These are phyloP conservation scores for Sordariomycetes sp. DNA, from an alignment of 2,329 filamentous ascomycete species.

Conservation along the genomic window DNA sequence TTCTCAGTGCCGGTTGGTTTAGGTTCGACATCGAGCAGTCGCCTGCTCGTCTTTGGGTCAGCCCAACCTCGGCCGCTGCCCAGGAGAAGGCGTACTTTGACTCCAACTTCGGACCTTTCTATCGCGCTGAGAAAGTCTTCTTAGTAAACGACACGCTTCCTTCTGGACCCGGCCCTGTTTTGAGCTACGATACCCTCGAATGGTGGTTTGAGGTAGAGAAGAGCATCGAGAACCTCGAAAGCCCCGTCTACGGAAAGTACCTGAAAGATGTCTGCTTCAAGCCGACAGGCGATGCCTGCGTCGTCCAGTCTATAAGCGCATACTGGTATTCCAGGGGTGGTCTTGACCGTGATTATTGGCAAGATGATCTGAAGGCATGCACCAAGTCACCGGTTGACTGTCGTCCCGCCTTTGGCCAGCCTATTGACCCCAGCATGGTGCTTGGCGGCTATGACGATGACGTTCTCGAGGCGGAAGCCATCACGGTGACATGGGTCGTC, in stretches of 20 bases:
- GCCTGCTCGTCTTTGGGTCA: slow-evolving; percentile 93
- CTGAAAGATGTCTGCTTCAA: slow-evolving; percentile 90
- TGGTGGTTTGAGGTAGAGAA: slow-evolving; percentile 95
- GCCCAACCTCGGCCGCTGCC: slow-evolving; percentile 81
- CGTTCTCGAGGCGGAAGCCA: slow-evolving; percentile 64
- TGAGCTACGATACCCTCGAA: slow-evolving; percentile 77
- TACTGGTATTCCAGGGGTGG: slow-evolving; percentile 64
- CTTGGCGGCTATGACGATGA: slow-evolving; percentile 70
- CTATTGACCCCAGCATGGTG: slow-evolving; percentile 75
- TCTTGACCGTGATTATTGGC: slow-evolving; percentile 49
- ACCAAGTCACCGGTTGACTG: slow-evolving; percentile 74
- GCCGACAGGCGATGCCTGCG: slow-evolving; percentile 79
- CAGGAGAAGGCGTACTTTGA: slow-evolving; percentile 94
- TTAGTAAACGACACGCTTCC: slow-evolving; percentile 75
- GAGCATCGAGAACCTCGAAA: slow-evolving; percentile 63
- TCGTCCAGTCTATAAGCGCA: slow-evolving; percentile 84
- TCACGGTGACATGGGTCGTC: slow-evolving; percentile 92
- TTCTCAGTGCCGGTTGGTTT: slow-evolving; percentile 83
- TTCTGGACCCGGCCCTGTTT: slow-evolving; percentile 60
- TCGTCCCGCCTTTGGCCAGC: slow-evolving; percentile 81
- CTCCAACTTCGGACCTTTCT: slow-evolving; percentile 87
- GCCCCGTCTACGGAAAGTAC: slow-evolving; percentile 55
- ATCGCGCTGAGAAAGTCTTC: slow-evolving; percentile 87
- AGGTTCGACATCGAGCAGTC: slow-evolving; percentile 84
- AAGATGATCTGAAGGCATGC: slow-evolving; percentile 62